A percentile compares a stretch with the other conserved stretches of the same genome.
Evolutionary conservation across 495 filamentous ascomycete species (phyloP).

Genomic region (Schizothecium vesticola): DNA sequence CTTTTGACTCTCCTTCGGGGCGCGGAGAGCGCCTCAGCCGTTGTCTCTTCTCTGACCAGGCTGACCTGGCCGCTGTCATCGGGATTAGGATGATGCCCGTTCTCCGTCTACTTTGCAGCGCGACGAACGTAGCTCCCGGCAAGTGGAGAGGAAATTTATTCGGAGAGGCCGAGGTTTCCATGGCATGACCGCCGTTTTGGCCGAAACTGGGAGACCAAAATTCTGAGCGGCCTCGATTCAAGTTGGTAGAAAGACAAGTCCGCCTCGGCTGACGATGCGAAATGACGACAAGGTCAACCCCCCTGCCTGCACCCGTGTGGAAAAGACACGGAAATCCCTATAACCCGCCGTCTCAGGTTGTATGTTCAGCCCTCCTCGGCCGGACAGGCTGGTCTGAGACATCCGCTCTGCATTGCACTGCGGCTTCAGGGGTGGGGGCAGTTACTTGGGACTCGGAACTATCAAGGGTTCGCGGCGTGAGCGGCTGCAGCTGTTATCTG

Average conservation of each 20-base stretch:
- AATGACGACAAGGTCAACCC: neutral
- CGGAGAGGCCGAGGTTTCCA: neutral
- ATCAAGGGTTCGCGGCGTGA: neutral
- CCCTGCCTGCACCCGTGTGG: neutral
- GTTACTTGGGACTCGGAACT: neutral
- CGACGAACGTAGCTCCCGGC: neutral
- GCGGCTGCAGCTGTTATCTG: neutral
- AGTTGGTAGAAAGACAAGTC: neutral
- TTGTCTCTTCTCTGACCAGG: neutral
- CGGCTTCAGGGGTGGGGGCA: neutral
- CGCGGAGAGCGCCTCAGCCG: neutral
- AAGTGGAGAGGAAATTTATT: neutral
- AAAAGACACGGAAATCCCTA: neutral
- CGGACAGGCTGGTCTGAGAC: neutral
- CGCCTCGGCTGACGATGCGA: neutral
- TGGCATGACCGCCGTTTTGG: neutral
- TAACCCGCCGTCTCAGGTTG: neutral
- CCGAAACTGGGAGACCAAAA: neutral
- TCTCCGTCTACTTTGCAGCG: neutral
- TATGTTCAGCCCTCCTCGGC: neutral
- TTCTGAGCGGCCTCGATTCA: neutral
- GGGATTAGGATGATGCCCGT: neutral
- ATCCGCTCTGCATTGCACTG: neutral
- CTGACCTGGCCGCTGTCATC: neutral
- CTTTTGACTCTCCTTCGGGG: neutral